Evolutionary conservation across 2,329 filamentous ascomycete species (phyloP).

Genomic region (Dothiorella sarmentorum): DNA sequence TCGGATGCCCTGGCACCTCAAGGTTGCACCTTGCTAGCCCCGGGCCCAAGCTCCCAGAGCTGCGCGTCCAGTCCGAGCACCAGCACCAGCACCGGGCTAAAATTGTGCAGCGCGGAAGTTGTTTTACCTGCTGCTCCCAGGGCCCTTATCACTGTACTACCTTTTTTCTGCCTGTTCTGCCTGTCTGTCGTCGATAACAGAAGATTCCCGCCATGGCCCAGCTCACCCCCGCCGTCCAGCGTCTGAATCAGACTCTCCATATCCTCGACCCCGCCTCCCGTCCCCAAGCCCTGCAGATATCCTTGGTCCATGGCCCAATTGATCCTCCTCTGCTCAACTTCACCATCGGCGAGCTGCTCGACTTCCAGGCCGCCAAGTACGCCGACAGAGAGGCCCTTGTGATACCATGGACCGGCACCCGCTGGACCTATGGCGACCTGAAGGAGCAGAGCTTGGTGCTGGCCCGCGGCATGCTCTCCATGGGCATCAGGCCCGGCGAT

Average conservation of each 20-base stretch:
- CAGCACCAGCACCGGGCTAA: neutral
- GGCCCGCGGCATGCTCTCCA: conserved; percentile 53
- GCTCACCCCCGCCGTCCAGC: conserved; percentile 7
- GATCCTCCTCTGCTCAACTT: conserved; percentile 68
- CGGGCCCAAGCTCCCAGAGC: neutral
- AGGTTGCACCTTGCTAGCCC: too few species aligned
- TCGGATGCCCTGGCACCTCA: neutral
- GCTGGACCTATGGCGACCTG: conserved; percentile 60
- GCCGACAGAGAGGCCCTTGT: conserved; percentile 56
- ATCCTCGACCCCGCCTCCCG: conserved; percentile 9
- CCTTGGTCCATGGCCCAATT: conserved; percentile 65
- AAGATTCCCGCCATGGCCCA: neutral
- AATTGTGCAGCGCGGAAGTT: too few species aligned
- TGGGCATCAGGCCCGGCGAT: conserved; percentile 66
- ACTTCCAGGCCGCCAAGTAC: conserved; percentile 65
- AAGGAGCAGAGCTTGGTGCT: conserved; percentile 39
- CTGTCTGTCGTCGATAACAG: neutral
- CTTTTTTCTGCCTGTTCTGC: too few species aligned
- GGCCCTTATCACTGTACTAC: too few species aligned
- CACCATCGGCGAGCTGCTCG: conserved; percentile 69
- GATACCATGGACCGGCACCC: conserved; percentile 70
- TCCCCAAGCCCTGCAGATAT: conserved; percentile 24
- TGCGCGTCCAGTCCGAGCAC: neutral
- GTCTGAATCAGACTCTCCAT: conserved; percentile 10
- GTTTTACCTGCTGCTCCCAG: too few species aligned